Evolutionary conservation across 2,329 filamentous ascomycete species (phyloP).

Genomic region (Alternaria novae-zelandiae): DNA sequence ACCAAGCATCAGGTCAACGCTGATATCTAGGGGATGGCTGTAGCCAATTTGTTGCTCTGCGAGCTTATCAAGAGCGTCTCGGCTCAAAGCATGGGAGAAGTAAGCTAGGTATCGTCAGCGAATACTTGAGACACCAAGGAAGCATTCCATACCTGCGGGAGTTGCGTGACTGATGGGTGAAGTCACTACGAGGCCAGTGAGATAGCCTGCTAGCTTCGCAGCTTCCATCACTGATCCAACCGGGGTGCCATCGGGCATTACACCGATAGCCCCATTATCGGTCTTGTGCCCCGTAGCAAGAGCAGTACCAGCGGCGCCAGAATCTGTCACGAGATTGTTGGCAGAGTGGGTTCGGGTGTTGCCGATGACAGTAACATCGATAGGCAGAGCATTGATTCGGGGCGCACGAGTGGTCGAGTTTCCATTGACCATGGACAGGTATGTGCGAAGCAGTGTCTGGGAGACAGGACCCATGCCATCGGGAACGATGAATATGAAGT

Average conservation of each 20-base stretch:
- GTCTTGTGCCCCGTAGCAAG: conserved; percentile 51
- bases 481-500: conserved; percentile 34
- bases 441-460: conserved; percentile 31
- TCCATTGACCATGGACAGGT: conserved; percentile 25
- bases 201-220: conserved; percentile 49
- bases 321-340: conserved; percentile 51
- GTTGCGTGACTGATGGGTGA: conserved; percentile 45
- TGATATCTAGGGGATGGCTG: conserved; percentile 48
- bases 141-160: conserved; percentile 13
- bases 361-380: conserved; percentile 29
- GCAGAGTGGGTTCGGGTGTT: conserved; percentile 28
- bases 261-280: conserved; percentile 47
- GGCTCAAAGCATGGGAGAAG: conserved; percentile 43
- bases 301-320: conserved; percentile 51
- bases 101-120: conserved; percentile 22
- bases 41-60: conserved; percentile 51
- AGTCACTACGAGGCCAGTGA: conserved; percentile 53
- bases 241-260: conserved; percentile 42
- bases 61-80: conserved; percentile 47
- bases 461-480: conserved; percentile 34
- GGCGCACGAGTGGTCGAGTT: conserved; percentile 25
- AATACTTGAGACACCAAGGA: not conserved
- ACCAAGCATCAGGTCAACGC: conserved; percentile 51
- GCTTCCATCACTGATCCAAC: conserved; percentile 52
- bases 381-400: conserved; percentile 23